phyloP scores from a whole-genome alignment of 2,329 filamentous ascomycete species.

The Cladosporium sphaerospermum region DNA sequence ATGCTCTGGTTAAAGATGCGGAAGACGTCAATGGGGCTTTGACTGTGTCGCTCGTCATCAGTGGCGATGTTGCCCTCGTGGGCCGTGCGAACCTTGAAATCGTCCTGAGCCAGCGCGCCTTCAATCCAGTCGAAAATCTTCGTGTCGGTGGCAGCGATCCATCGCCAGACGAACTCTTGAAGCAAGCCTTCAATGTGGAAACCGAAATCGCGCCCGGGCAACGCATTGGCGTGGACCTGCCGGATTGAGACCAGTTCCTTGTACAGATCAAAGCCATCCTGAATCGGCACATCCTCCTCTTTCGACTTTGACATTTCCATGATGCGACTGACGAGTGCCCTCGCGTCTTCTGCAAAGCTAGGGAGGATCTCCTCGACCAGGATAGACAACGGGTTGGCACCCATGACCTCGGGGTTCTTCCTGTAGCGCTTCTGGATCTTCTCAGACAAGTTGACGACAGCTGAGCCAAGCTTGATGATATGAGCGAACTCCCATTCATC shows the following conservation, averaged over 20 bases:
- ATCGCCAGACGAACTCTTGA: slow-evolving; percentile 91
- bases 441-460: slow-evolving; percentile 76
- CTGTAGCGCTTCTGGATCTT: slow-evolving; percentile 89
- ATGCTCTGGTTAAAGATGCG: slow-evolving; percentile 87
- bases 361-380: slow-evolving; percentile 80
- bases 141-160: slow-evolving; percentile 75
- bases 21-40: slow-evolving; percentile 90
- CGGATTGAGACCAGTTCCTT: slow-evolving; percentile 80
- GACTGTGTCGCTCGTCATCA: slow-evolving; percentile 83
- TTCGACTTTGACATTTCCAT: slow-evolving; percentile 64
- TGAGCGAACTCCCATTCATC: slow-evolving; percentile 87
- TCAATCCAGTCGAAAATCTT: slow-evolving; percentile 81
- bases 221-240: slow-evolving; percentile 66
- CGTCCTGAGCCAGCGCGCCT: slow-evolving; percentile 82
- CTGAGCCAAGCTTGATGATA: slow-evolving; percentile 81
- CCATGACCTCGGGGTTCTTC: slow-evolving; percentile 82
- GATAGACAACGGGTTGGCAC: slow-evolving; percentile 61
- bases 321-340: slow-evolving; percentile 76
- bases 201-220: slow-evolving; percentile 68
- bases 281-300: slow-evolving; percentile 70
- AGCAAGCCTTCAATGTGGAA: slow-evolving; percentile 84
- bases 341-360: slow-evolving; percentile 81
- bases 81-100: slow-evolving; percentile 69
- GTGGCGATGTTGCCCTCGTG: slow-evolving; percentile 45
- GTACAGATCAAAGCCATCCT: slow-evolving; percentile 94